Percentiles rank a stretch among this genome's conserved stretches.
phyloP scores from a whole-genome alignment of 805 yeast species.

The Clavispora asparagi region DNA sequence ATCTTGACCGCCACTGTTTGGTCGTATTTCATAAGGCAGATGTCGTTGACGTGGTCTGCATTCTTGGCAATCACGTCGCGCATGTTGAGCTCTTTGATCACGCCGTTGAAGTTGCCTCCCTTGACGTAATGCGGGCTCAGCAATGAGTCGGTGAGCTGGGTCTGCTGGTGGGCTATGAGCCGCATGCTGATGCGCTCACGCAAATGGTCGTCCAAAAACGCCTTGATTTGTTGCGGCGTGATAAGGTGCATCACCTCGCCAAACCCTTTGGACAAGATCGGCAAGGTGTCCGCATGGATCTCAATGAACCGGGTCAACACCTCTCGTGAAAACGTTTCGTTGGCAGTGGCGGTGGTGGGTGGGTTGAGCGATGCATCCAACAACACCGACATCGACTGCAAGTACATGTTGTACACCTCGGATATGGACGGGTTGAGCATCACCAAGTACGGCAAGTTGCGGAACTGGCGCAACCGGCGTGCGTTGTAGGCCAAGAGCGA shows the following conservation, averaged over 20 bases:
- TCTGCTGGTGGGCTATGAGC: constrained; percentile 79
- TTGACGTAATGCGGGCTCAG: constrained; percentile 40
- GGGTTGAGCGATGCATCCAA: constrained; percentile 29
- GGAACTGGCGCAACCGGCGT: constrained; percentile 62
- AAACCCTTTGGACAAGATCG: constrained; percentile 78
- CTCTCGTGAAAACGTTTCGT: constrained; percentile 42
- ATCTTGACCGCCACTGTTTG: constrained; percentile 58
- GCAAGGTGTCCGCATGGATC: constrained; percentile 79
- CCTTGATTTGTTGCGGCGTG: constrained; percentile 46
- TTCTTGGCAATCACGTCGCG: constrained; percentile 58
- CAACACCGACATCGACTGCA: constrained; percentile 52
- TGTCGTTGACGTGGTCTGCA: constrained; percentile 73
- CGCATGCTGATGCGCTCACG: constrained; percentile 84
- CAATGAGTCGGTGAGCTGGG: constrained; percentile 48
- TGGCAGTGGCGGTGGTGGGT: constrained; percentile 48
- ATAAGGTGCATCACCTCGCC: constrained; percentile 52
- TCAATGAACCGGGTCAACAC: constrained; percentile 59
- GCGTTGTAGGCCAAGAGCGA: constrained; percentile 60
- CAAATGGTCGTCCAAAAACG: constrained; percentile 70
- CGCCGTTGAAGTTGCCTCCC: constrained; percentile 50
- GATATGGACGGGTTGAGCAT: constrained; percentile 85
- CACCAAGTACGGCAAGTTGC: constrained; percentile 76
- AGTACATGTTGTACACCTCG: constrained; percentile 66
- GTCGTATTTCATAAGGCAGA: constrained; percentile 80
- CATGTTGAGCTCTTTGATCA: constrained; percentile 64